Conservation (phyloP, 192 early-diverging fungal species). For the Dispira parvispora region DNA sequence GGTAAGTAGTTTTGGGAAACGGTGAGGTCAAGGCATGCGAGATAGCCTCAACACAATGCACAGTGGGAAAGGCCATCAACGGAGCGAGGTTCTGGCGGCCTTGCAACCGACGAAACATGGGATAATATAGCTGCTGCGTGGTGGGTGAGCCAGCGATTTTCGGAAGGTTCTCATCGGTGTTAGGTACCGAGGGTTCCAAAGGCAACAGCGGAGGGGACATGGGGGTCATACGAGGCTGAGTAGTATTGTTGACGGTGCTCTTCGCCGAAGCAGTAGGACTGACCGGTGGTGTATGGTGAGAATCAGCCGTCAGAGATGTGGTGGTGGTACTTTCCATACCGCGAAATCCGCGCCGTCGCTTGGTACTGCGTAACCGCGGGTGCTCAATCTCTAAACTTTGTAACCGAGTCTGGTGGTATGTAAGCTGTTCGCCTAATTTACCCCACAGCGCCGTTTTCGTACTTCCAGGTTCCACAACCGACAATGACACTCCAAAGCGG, state of each 20-base stretch:
- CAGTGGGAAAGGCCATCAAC: slow-evolving; percentile 18
- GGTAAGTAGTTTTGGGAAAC: slow-evolving; percentile 31
- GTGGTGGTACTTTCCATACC: neutral
- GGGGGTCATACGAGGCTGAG: neutral
- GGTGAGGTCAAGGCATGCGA: slow-evolving; percentile 26
- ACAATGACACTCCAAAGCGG: slow-evolving; percentile 21
- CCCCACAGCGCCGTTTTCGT: slow-evolving; percentile 28
- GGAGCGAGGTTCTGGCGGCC: neutral
- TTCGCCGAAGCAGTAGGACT: neutral
- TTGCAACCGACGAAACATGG: slow-evolving; percentile 3
- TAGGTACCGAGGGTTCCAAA: neutral
- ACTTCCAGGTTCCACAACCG: slow-evolving; percentile 25
- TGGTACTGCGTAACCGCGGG: neutral
- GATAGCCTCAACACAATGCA: slow-evolving; percentile 24
- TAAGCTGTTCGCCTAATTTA: slow-evolving; percentile 28
- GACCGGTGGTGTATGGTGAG: neutral
- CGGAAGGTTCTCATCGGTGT: too few relatives aligned
- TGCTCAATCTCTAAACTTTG: slow-evolving; percentile 11
- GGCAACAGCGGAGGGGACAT: neutral
- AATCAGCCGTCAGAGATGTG: too few relatives aligned
- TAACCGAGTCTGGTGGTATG: slow-evolving; percentile 26
- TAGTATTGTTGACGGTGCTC: neutral
- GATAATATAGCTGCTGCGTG: neutral
- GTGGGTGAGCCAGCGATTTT: too few relatives aligned
- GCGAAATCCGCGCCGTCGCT: neutral